Percentiles rank a stretch among this genome's conserved stretches.
Evolutionary conservation across 2,329 filamentous ascomycete genomes (phyloP).

Genomic region (Penicillium capsulatum): DNA sequence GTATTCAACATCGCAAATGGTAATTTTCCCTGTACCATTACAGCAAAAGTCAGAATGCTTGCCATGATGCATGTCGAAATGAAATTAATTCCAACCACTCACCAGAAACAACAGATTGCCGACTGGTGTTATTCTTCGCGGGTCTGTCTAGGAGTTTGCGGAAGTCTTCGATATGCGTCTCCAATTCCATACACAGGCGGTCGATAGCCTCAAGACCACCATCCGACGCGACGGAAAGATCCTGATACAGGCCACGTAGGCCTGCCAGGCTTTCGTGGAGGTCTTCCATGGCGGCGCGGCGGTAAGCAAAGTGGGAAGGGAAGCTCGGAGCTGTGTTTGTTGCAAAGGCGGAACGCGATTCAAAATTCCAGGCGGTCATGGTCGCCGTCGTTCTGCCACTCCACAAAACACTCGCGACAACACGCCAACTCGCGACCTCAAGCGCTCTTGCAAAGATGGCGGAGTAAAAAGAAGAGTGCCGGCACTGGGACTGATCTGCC

Average conservation of each 20-base stretch:
- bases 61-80: neutral
- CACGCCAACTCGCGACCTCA: constrained; percentile 1
- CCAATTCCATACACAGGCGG: constrained; percentile 62
- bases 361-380: constrained; percentile 32
- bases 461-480: neutral
- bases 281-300: constrained; percentile 40
- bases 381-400: constrained; percentile 9
- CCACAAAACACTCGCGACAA: constrained; percentile 8
- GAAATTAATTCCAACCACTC: constrained; percentile 25
- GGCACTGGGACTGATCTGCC: neutral
- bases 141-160: constrained; percentile 70
- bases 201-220: constrained; percentile 66
- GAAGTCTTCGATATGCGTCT: constrained; percentile 63
- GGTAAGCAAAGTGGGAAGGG: constrained; percentile 27
- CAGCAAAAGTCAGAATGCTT: constrained; percentile 17
- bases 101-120: constrained; percentile 67
- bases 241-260: constrained; percentile 79
- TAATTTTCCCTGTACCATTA: constrained; percentile 63
- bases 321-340: constrained; percentile 30
- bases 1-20: constrained; percentile 68
- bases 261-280: constrained; percentile 68
- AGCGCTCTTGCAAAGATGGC: neutral
- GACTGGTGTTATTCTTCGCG: constrained; percentile 68
- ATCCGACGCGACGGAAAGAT: constrained; percentile 72
- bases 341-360: constrained; percentile 35